Evolutionary conservation across 1,139 yeast species (phyloP), one percentile per base, ranked within the genome.

Genomic region (Geotrichum reessii): DNA sequence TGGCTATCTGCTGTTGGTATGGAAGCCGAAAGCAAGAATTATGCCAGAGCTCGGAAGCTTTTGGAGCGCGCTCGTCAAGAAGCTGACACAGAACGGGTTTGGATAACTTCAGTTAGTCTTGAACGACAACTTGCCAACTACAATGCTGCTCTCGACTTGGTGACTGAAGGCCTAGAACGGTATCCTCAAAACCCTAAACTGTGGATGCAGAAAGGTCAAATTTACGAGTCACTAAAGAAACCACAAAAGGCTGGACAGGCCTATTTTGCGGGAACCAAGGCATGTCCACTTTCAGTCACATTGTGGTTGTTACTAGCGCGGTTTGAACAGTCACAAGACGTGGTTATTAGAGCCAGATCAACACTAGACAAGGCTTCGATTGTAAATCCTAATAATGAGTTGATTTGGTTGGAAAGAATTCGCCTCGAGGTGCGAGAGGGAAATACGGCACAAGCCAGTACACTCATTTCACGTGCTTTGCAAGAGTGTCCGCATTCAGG

Each of bases 1-100:
- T 86, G 92, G 90, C 73, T 85, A 52, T 95, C 95, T 0, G 79
- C 84, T 19, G 76, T 87, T 25, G 85, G 87, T 63, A 72, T 90
- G 47, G 89, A 87, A 61, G 73, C 73, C 47, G 79, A 74, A 50
- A 75, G 73, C 22, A 66, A 66, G 7, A 68, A 78, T 42, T 73
- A 68, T 53, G 74, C 73, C 0, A 67, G 70, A 9, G 89, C 87
- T 0, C 62, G 73, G 2, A 64, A 67, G 5, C 61, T 82, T 17
- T 81, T 86, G 33, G 67, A 69, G 2, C 66, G 74, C n/a, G 79
- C 83, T 2, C 66, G 78, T 1, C 58, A 68, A 0, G 68, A 65
- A 0, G 72, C 77, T 1, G 69, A 70, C 0, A 67, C 77, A 0
- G 72, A 78, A 14, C 72, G 85, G 54, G 73, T 86, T 0, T 87